A percentile compares a stretch with the other conserved stretches of the same genome.
Evolutionary conservation across 306 rosid genomes (phyloP).

Genomic region (Ormosia semicastrata): DNA sequence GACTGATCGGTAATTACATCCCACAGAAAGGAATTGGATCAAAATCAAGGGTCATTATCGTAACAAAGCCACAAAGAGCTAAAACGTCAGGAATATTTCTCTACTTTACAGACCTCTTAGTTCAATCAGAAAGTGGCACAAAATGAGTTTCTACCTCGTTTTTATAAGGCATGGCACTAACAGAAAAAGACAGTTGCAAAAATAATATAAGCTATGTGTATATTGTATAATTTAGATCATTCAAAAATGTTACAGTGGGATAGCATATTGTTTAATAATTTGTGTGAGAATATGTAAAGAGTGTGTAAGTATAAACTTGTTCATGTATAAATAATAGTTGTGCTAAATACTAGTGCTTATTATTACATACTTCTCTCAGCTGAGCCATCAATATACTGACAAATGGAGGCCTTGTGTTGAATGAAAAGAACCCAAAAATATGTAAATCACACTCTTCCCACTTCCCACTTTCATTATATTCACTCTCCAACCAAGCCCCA

Average conservation of each 20-base stretch:
- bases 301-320: too few species aligned
- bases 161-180: background rate
- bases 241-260: too few species aligned
- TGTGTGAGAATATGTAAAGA: too few species aligned
- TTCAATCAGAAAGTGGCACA: background rate
- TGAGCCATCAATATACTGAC: slow-evolving; percentile 2
- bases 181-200: background rate
- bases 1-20: background rate
- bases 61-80: background rate
- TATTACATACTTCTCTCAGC: background rate
- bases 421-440: slow-evolving; percentile 27
- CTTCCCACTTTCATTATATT: background rate
- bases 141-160: slow-evolving; percentile 25
- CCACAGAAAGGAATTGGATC: background rate
- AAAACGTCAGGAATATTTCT: background rate
- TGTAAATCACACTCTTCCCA: slow-evolving; percentile 23
- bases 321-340: too few species aligned
- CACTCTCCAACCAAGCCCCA: slow-evolving; percentile 9
- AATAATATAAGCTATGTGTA: background rate
- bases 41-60: background rate
- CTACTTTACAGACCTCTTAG: background rate
- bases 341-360: too few species aligned
- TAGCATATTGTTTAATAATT: too few species aligned
- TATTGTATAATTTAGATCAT: background rate
- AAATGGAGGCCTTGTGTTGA: slow-evolving; percentile 29